Evolutionary conservation across 345 rosid species (phyloP), one percentile per base, ranked within the genome.

Genomic region (Moringa oleifera): DNA sequence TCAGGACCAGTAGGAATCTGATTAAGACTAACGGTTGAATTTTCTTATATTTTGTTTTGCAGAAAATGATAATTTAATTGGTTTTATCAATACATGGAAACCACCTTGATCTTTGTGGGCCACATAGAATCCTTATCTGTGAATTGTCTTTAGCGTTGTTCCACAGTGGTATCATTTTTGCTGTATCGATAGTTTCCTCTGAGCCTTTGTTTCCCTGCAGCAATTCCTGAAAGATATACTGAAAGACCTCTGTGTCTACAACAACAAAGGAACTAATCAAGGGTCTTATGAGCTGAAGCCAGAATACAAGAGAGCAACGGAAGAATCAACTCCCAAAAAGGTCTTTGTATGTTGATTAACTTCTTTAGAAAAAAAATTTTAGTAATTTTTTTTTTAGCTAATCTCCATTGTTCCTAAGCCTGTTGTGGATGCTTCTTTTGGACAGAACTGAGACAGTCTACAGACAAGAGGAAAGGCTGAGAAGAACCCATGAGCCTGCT

Each of bases 261-360:
- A 88, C 68, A 91, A 88, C 79, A 91, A 85, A 73, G 98, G 96
- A 55, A 74, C 80, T 17, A 87, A 83, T 70, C 98, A 88, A 76
- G 96, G 96, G 64, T 77, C 98, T 46, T 91, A 91, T 66, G 92
- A 88, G 81, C 82, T 91, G 62, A 91, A 91, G 87, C 89, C 86
- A 20, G 98, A 91, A 71, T 88, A 88, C 81, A 86, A 80, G 86
- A 85, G 63, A 74, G 53, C 91, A 18, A 23, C 46, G 11, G 82
- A 81, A 11, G 84, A 82, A 19, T 63, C 74, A 60, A 20, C 57
- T 62, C 52, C 60, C 20, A 23, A 66, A 66, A 61, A 74, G 63
- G 51, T 62, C 56, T 55, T 45, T 31, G 23, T n/a, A 41, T 41
- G 47, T 41, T 41, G 6, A 15, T 41, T 41, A 7, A 41, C 47